Evolutionary conservation across 2,329 filamentous ascomycete species (phyloP), one percentile per base, ranked within the genome.

Genomic region (Cladosporium sphaerospermum): DNA sequence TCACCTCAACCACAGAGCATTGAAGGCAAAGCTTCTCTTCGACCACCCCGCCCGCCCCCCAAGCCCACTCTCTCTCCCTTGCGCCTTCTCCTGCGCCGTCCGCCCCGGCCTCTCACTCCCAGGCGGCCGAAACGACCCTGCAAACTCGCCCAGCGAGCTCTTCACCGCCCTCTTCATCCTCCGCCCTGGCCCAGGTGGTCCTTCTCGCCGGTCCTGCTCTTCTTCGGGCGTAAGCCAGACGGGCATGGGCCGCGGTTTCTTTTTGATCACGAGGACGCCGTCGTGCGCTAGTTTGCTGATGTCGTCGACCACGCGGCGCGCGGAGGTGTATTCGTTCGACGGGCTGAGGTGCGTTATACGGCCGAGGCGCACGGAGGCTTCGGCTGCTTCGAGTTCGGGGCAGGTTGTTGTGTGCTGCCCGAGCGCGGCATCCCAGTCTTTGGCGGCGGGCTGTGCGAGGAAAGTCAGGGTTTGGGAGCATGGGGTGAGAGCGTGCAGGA

Each of bases 141-240:
- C 13, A 7, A 51, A 51, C 9, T 36, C 48, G 18, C 18, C 14
- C 8, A 44, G 13, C 23, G 39, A 16, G 13, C 40, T 34, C 16
- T 44, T 37, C 32, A 51, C 33, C 16, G 48, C 48, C 13, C 48
- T 33, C 48, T 51, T 51, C 11, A 33, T 23, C 16, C 48, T 51
- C 7, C 48, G 31, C 13, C 16, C 41, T 9, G 37, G 40, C n/a
- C 48, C 37, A 2, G 48, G 48, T 10, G 48, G 48, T 7, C 48
- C 48, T 34, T 51, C 48, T 9, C 40, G 40, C 4, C 48, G 40
- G 23, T 51, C 48, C 28, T 51, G 48, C 16, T 51, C 48, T 31
- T 51, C 28, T 32, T 44, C 40, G n/a, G 48, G 48, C 16, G 48
- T 51, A n/a, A 51, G 40, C 48, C 48, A 51, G 9, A 51, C 48